Base-by-base conservation (phyloP, 306 rosid species). In the Sicyos edulis region DNA sequence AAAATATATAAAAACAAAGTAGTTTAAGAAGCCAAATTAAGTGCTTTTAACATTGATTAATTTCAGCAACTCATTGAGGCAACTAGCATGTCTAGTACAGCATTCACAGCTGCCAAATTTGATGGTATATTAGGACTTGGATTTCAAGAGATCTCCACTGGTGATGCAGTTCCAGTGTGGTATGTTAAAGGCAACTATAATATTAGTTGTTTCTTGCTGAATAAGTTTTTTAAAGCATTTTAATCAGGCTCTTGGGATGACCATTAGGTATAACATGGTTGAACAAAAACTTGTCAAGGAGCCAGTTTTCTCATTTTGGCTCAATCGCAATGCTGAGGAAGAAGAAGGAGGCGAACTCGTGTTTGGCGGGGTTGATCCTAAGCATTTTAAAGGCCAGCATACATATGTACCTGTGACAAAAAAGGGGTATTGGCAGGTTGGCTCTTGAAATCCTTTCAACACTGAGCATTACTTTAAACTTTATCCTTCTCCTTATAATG, bases 101-200 rank as follows among this genome's bases (percentile, higher is more conserved):
- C 89, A 53, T 93, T 93, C 82, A 51, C 86, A 75, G 62, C 84
- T 8, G 95, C 91, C 51, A 91, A 87, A 85, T 93, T 91, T 57
- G 99, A 93, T 83, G 99, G 99, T 54, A 50, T 93, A 53, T 73
- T 93, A 16, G 99, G 99, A 73, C 97, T 93, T 71, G 99, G 95
- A 74, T 93, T 93, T 81, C 92, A 85, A 76, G 99, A 93, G 86
- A 93, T 91, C 77, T 80, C 97, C 10, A 95, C 86, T 56, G 96
- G 88, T 74, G 17, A 26, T 32, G 76, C 95, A 65, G 88, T 86
- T 78, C 99, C 97, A 70, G 81, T 91, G 78, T 91, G 99, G 99
- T 93, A 89, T 53, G 12, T 21, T 10, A 17, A 57, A 40, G 54
- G 72, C 54, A 56, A 73, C 53, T 58, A 67, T 68, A 75, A 22